These are phyloP conservation scores for Pseudocercospora musae DNA, from an alignment of 2,329 filamentous ascomycete species.

Conservation along the genomic window DNA sequence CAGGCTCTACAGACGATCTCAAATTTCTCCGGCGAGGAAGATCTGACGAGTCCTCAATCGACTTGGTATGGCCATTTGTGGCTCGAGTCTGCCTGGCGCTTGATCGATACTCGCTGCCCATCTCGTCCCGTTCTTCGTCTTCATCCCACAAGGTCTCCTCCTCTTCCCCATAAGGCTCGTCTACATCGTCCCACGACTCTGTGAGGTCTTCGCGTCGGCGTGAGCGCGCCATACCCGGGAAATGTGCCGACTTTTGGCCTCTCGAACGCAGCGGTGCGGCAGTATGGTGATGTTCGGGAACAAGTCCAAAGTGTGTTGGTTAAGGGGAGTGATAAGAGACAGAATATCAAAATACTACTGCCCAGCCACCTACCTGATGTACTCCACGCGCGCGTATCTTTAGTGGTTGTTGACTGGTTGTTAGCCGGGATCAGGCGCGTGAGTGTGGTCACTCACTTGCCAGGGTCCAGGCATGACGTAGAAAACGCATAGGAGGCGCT, in stretches of 20 bases:
- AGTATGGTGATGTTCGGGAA: too few species aligned
- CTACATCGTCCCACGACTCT: slow-evolving; percentile 36
- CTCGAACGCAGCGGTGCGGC: not conserved
- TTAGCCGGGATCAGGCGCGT: not conserved
- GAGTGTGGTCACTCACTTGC: not conserved
- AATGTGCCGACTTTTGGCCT: not conserved
- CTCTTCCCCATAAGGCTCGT: slow-evolving; percentile 22
- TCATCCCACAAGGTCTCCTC: slow-evolving; percentile 25
- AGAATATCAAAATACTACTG: not conserved
- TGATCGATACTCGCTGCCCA: slow-evolving; percentile 25
- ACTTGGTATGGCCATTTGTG: slow-evolving; percentile 15
- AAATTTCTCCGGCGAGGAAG: slow-evolving; percentile 21
- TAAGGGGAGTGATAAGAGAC: not conserved
- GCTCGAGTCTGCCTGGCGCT: not conserved
- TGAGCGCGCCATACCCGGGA: slow-evolving; percentile 20
- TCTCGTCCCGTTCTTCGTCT: slow-evolving; percentile 30
- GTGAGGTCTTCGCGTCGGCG: slow-evolving; percentile 27
- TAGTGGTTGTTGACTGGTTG: not conserved
- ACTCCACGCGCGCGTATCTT: not conserved
- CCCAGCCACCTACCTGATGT: slow-evolving; percentile 1
- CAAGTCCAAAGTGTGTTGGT: not conserved
- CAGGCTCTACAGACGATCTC: slow-evolving; percentile 35
- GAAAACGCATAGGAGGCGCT: not conserved
- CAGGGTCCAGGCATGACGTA: not conserved
- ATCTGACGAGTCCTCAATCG: slow-evolving; percentile 7